Evolutionary conservation across 805 yeast genomes (phyloP), one percentile per base, ranked within the genome.

Genomic region (Maudiozyma pseudohumilis): DNA sequence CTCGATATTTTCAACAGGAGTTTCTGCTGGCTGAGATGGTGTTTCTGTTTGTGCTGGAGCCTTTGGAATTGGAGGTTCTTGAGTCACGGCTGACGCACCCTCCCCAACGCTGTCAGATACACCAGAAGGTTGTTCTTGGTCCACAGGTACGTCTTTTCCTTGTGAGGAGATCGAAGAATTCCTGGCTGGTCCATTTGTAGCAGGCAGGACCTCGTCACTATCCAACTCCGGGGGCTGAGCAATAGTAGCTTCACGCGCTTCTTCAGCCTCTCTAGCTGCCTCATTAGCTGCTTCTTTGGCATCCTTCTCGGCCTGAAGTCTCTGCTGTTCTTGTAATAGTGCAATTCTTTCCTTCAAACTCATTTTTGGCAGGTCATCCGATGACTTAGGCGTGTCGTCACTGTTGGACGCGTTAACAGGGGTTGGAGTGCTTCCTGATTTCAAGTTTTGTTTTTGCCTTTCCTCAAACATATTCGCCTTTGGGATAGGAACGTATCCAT

Each of bases 261-360:
- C 29, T 10, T 9, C 22, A 10, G 28, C 32, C 10, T 21, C 18
- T 10, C 2, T 2, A 10, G 27, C 17, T 21, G 21, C 33, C 16
- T 34, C 31, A n/a, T 29, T 29, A 7, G 25, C 31, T 7, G 30
- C 35, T 7, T 19, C 39, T 4, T 17, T 12, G 11, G 34, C 24
- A 45, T 75, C 88, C 40, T 75, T 65, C 42, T 80, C 89, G 16
- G 80, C 83, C 49, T 85, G 94, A 52, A 81, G 82, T 41, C 73
- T 74, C 53, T 85, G 95, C 41, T 78, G 77, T 52, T 84, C 74
- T 56, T 88, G 95, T 35, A 89, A 66, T 51, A 84, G 51, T 5
- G 86, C 85, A 54, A 89, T 86, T 46, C 97, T 72, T 49, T 92
- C 96, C 54, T 81, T 81, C 49, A 89, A 65, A 40, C 94, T 80